These are phyloP conservation scores for Hymenoscyphus albidus DNA, from an alignment of 2,329 filamentous ascomycete species.

Conservation along the genomic window DNA sequence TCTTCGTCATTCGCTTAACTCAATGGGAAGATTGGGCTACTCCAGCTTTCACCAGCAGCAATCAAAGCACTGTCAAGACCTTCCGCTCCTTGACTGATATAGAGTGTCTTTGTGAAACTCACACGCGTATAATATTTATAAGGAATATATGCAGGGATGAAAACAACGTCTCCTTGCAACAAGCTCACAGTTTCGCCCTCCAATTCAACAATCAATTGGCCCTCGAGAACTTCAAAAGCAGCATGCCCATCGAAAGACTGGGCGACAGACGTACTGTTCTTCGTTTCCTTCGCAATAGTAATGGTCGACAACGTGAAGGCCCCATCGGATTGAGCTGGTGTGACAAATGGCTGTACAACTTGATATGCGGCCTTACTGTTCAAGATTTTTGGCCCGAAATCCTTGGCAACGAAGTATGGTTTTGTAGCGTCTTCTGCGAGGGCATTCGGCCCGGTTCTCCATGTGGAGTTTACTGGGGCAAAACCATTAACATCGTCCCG, in stretches of 20 bases:
- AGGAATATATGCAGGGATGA: constrained; percentile 35
- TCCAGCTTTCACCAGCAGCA: constrained; percentile 15
- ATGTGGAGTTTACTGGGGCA: constrained; percentile 35
- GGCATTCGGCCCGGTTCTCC: constrained; percentile 39
- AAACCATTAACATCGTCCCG: constrained; percentile 41
- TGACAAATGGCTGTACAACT: constrained; percentile 43
- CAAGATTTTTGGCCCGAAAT: constrained; percentile 45
- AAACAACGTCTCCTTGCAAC: constrained; percentile 38
- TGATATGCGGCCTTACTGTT: constrained; percentile 39
- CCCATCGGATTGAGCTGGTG: constrained; percentile 37
- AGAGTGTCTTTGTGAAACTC: constrained; percentile 24
- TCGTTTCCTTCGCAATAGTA: constrained; percentile 33
- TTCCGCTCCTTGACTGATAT: constrained; percentile 17
- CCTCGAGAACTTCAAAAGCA: constrained; percentile 40
- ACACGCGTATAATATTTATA: constrained; percentile 37
- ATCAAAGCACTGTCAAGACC: constrained; percentile 23
- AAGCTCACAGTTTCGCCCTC: constrained; percentile 33
- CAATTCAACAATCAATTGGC: constrained; percentile 36
- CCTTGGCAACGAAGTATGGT: constrained; percentile 44
- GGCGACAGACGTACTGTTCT: constrained; percentile 21
- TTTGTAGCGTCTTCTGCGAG: constrained; percentile 33
- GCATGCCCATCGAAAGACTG: constrained; percentile 34
- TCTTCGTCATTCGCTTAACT: neutral
- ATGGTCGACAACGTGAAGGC: constrained; percentile 45
- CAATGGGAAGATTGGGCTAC: constrained; percentile 22